Conservation (phyloP, 768 basidiomycete genomes). For the Macrolepiota albuminosa region DNA sequence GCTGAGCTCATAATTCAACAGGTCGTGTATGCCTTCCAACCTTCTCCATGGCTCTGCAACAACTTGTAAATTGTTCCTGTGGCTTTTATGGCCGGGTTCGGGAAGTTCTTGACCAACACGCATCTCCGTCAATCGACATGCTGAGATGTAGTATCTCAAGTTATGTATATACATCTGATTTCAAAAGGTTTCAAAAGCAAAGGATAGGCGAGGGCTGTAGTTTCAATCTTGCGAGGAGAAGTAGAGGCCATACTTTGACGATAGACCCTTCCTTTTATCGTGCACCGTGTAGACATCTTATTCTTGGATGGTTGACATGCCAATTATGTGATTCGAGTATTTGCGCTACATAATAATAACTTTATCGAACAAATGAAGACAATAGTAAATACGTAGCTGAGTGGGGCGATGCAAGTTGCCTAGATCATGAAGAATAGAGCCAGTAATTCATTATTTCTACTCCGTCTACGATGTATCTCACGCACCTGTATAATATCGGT, state of each 20-base stretch:
- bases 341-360: not conserved
- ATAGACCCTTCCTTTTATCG: not conserved
- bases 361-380: not conserved
- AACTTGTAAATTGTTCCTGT: slow-evolving; percentile 38
- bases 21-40: slow-evolving; percentile 42
- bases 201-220: not conserved
- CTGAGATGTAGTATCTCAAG: slow-evolving; percentile 42
- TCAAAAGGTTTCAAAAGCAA: not conserved
- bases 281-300: not conserved
- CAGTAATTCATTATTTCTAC: not conserved
- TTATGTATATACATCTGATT: slow-evolving; percentile 34
- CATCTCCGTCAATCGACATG: slow-evolving; percentile 42
- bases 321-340: not conserved
- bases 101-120: slow-evolving; percentile 27
- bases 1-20: slow-evolving; percentile 26
- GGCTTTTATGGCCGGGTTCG: slow-evolving; percentile 40
- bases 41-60: slow-evolving; percentile 45
- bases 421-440: not conserved
- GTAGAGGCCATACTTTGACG: not conserved
- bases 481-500: not conserved
- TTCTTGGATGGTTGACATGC: not conserved
- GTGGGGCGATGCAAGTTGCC: not conserved
- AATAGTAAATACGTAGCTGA: not conserved
- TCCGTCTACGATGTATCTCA: no score
- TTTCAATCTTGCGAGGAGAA: not conserved